Percentiles rank a stretch among this genome's conserved stretches.
These are phyloP conservation scores for Ceratobasidium sp. DNA, from an alignment of 1,284 basidiomycete genomes.

Conservation along the genomic window DNA sequence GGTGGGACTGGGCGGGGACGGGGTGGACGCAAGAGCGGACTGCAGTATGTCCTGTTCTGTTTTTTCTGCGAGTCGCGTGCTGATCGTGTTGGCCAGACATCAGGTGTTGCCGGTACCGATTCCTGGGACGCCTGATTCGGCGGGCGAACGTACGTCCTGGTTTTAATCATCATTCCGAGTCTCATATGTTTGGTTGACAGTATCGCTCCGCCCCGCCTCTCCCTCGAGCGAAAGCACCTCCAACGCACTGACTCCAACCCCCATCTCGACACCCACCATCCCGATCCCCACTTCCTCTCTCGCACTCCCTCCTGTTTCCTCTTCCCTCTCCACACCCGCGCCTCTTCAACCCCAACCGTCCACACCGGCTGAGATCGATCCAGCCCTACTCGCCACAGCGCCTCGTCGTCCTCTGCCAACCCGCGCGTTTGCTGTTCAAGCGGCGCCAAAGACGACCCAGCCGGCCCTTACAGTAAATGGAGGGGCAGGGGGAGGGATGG, in stretches of 20 bases:
- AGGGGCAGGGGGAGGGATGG: background rate
- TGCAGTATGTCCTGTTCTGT: constrained; percentile 21
- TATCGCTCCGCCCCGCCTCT: constrained; percentile 29
- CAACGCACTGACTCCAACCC: constrained; percentile 27
- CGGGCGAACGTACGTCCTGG: constrained; percentile 7
- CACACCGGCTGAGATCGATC: constrained; percentile 34
- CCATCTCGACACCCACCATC: constrained; percentile 18
- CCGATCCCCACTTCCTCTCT: constrained; percentile 1
- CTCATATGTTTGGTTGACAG: background rate
- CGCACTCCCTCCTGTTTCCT: background rate
- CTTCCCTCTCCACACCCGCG: background rate
- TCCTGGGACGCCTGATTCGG: constrained; percentile 37
- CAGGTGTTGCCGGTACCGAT: constrained; percentile 25
- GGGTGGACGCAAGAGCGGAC: constrained; percentile 31
- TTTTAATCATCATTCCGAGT: background rate
- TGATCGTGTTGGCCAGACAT: constrained; percentile 14
- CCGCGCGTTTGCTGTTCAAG: constrained; percentile 35
- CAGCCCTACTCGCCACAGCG: constrained; percentile 28
- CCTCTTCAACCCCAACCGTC: background rate
- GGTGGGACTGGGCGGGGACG: constrained; percentile 29
- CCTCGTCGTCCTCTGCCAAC: constrained; percentile 38
- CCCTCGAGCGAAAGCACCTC: constrained; percentile 39
- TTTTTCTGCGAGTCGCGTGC: background rate
- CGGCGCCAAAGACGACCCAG: constrained; percentile 26
- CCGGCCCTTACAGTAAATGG: background rate